A percentile compares a stretch with the other conserved stretches of the same genome.
phyloP scores from a whole-genome alignment of 208 protist genomes.

The Herpetomonas samuelpessoai region DNA sequence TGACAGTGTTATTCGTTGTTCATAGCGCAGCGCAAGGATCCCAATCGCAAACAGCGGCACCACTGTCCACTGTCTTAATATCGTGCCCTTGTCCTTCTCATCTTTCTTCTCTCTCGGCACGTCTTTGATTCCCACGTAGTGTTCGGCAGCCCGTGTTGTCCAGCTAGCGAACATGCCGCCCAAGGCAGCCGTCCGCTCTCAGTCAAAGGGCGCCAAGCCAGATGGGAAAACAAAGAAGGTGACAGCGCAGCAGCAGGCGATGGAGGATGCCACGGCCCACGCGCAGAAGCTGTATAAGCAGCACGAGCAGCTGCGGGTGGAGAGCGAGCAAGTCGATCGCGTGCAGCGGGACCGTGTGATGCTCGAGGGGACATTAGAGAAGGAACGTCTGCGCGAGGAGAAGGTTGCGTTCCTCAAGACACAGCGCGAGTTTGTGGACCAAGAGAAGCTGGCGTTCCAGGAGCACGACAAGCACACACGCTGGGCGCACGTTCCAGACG shows the following conservation, averaged over 20 bases:
- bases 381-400: conserved; percentile 62
- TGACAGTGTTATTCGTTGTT: neutral
- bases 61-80: conserved; percentile 16
- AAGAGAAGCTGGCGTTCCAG: conserved; percentile 62
- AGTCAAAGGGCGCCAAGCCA: conserved; percentile 39
- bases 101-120: conserved; percentile 3
- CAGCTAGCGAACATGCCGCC: conserved; percentile 9
- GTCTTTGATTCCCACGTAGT: neutral
- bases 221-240: conserved; percentile 67
- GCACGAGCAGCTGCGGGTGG: conserved; percentile 67
- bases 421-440: conserved; percentile 29
- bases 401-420: conserved; percentile 30
- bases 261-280: conserved; percentile 47
- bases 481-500: conserved; percentile 66
- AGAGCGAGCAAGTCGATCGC: conserved; percentile 56
- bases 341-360: conserved; percentile 35
- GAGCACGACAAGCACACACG: conserved; percentile 77
- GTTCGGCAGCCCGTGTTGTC: too few species aligned
- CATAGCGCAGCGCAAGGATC: neutral
- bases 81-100: conserved; percentile 18
- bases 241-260: conserved; percentile 37
- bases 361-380: conserved; percentile 51
- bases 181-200: conserved; percentile 7
- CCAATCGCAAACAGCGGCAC: neutral
- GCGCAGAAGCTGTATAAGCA: conserved; percentile 80